Evolutionary conservation across 2,329 filamentous ascomycete species (phyloP).

Genomic region (Aspergillus sp.): DNA sequence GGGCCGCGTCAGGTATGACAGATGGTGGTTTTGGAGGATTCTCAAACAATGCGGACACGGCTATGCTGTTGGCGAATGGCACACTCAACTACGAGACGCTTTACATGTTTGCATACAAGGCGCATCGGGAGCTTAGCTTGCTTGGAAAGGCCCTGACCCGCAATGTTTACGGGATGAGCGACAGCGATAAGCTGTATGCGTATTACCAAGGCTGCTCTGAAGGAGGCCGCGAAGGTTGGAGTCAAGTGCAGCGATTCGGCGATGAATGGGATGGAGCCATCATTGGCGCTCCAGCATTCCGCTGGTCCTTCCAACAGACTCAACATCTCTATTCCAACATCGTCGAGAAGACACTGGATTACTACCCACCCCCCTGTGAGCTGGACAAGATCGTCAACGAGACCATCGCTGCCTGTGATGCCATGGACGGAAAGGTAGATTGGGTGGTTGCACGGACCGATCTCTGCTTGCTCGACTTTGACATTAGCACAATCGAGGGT

Average conservation of each 20-base stretch:
- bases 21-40: constrained; percentile 51
- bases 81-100: constrained; percentile 40
- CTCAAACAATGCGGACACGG: constrained; percentile 15
- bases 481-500: constrained; percentile 51
- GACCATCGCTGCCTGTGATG: constrained; percentile 58
- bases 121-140: constrained; percentile 54
- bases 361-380: constrained; percentile 45
- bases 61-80: constrained; percentile 46
- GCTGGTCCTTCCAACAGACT: constrained; percentile 49
- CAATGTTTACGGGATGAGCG: constrained; percentile 41
- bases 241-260: constrained; percentile 54
- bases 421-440: constrained; percentile 57
- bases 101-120: constrained; percentile 49
- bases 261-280: constrained; percentile 53
- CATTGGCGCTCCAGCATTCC: constrained; percentile 51
- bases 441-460: constrained; percentile 56
- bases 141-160: constrained; percentile 50
- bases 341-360: constrained; percentile 45
- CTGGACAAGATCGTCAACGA: constrained; percentile 47
- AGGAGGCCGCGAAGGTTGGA: constrained; percentile 55
- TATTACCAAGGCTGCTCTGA: constrained; percentile 61
- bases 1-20: constrained; percentile 46
- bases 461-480: constrained; percentile 50
- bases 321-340: constrained; percentile 43
- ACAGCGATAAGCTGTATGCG: constrained; percentile 35